Percentiles rank a stretch among this genome's conserved stretches.
These are phyloP conservation scores for Candida yuanshanica DNA, from an alignment of 805 yeast genomes.

Conservation along the genomic window DNA sequence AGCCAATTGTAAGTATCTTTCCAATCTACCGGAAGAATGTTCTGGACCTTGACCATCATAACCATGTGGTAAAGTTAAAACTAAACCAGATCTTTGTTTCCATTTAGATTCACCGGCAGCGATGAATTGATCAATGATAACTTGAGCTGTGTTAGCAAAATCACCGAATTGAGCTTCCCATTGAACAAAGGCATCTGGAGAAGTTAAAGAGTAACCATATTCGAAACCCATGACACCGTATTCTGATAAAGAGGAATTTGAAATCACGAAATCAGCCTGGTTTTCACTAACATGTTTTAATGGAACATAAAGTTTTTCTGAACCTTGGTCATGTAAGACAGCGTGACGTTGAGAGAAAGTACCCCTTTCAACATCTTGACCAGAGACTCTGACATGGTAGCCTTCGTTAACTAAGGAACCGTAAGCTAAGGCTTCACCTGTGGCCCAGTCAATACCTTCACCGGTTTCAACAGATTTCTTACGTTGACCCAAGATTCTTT, in stretches of 20 bases:
- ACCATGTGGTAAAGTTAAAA: slow-evolving; percentile 96
- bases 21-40: slow-evolving; percentile 96
- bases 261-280: slow-evolving; percentile 82
- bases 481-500: slow-evolving; percentile 87
- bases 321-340: slow-evolving; percentile 91
- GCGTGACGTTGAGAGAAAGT: slow-evolving; percentile 99
- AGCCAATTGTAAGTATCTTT: slow-evolving; percentile 91
- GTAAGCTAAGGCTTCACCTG: slow-evolving; percentile 98
- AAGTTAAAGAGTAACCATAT: slow-evolving; percentile 96
- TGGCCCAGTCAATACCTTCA: slow-evolving; percentile 97
- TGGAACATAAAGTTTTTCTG: slow-evolving; percentile 81
- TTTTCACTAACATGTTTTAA: slow-evolving; percentile 70
- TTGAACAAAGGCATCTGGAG: slow-evolving; percentile 93
- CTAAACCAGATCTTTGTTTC: slow-evolving; percentile 98
- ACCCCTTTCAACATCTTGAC: slow-evolving; percentile 99
- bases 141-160: slow-evolving; percentile 99
- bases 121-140: slow-evolving; percentile 91
- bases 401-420: slow-evolving; percentile 93
- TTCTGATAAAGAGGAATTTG: slow-evolving; percentile 95
- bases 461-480: slow-evolving; percentile 83
- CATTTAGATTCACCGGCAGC: slow-evolving; percentile 97
- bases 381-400: slow-evolving; percentile 92
- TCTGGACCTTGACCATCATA: slow-evolving; percentile 99
- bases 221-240: slow-evolving; percentile 99
- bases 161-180: slow-evolving; percentile 99